Evolutionary conservation across 129 eudicot genomes (phyloP), one percentile per base, ranked within the genome.

Genomic region (Artemisia tridentata): DNA sequence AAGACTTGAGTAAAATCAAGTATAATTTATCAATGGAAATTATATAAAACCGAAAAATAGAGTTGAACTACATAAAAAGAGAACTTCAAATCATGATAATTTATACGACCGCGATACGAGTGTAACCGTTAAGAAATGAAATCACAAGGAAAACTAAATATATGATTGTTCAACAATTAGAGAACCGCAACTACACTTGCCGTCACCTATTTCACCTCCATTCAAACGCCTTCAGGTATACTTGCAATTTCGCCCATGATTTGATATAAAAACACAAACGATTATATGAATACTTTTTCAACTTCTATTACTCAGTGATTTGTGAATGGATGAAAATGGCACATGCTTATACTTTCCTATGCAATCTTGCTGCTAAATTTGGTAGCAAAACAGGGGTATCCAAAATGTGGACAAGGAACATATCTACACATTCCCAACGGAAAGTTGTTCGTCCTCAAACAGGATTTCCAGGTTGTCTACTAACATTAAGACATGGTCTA

Each of bases 291-390:
- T 38, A 38, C 45, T 8, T 38, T 38, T 38, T 38, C 9, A 38
- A 38, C 9, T 6, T 6, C 45, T 38, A 38, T 38, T 38, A 38
- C 45, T n/a, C n/a, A n/a, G 81, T 86, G 96, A 9, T 82, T 89
- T 92, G 81, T 86, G 96, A 9, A 88, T 67, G 10, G 98, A 88
- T 59, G 84, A 92, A 92, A 27, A 86, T 88, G 66, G 91, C 86
- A 5, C 95, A 89, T 49, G 83, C 95, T 82, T 92, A 88, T 8
- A 89, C 95, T 77, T 85, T 72, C 89, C 8, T 5, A 34, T 34
- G 41, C 4, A 34, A 34, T 34, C 41, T 34, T 5, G n/a, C n/a
- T n/a, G n/a, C n/a, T 6, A 34, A 6, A 34, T n/a, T n/a, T n/a
- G n/a, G n/a, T n/a, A n/a, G n/a, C n/a, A n/a, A n/a, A n/a, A n/a